Percentiles rank a stretch among this genome's conserved stretches.
Conservation (phyloP, 2,329 filamentous ascomycete genomes). For the Colletotrichum sp. region DNA sequence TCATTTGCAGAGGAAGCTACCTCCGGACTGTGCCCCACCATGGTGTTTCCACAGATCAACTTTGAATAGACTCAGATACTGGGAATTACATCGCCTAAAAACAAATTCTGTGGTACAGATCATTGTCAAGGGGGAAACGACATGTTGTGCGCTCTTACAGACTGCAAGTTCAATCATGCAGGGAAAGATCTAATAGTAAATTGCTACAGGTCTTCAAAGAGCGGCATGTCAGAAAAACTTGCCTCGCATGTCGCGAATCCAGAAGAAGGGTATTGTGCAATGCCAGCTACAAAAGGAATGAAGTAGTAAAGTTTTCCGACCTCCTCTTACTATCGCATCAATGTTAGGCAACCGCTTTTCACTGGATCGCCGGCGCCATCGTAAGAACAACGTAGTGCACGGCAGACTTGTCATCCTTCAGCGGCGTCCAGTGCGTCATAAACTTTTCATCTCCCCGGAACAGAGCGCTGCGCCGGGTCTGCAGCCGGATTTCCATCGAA, state of each 20-base stretch:
- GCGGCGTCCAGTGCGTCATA: constrained; percentile 23
- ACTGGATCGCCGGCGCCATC: constrained; percentile 13
- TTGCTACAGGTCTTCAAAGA: not conserved
- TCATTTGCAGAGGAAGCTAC: no score
- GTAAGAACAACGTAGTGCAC: constrained; percentile 19
- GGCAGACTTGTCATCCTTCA: constrained; percentile 18
- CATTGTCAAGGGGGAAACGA: no score
- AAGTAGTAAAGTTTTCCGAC: not conserved
- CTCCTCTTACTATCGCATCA: no score
- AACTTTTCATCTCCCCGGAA: constrained; percentile 27
- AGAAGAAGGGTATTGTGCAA: not conserved
- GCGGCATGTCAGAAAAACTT: fast-evolving
- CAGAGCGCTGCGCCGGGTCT: constrained; percentile 28
- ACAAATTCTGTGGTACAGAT: no score
- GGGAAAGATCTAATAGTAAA: not conserved
- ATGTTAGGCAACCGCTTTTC: not conserved
- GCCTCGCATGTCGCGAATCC: no score
- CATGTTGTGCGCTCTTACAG: no score
- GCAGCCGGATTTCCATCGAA: constrained; percentile 29
- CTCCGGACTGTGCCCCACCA: no score
- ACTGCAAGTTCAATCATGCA: no score
- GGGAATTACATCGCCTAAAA: no score
- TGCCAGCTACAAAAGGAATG: not conserved
- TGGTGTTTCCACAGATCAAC: no score
- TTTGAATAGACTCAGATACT: no score